Percentiles rank a stretch among this genome's conserved stretches.
Evolutionary conservation across 2,329 filamentous ascomycete species (phyloP).

Genomic region (Apiospora saccharicola): DNA sequence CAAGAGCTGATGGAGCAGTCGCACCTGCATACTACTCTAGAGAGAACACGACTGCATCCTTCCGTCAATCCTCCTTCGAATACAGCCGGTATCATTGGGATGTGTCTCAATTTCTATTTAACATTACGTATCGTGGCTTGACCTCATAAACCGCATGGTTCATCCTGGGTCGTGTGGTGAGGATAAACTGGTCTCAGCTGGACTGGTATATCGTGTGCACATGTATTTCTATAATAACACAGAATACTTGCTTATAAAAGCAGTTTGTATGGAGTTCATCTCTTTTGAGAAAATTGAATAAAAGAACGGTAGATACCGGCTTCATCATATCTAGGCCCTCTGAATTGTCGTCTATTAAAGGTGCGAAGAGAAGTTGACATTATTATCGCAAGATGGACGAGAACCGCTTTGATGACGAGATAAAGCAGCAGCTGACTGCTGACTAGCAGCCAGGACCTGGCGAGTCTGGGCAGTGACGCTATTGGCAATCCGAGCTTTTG

Average conservation of each 20-base stretch:
- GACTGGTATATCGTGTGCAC: no score
- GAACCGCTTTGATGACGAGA: neutral
- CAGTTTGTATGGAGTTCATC: no score
- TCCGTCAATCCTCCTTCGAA: neutral
- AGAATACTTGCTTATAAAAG: no score
- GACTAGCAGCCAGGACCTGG: neutral
- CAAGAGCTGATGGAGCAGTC: neutral
- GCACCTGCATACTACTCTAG: neutral
- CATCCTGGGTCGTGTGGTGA: neutral
- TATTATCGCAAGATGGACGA: neutral
- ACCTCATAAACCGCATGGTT: neutral
- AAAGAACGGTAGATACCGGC: no score
- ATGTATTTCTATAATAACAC: no score
- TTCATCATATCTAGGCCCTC: no score
- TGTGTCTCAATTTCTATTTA: neutral
- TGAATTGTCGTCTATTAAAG: no score
- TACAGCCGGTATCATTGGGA: neutral
- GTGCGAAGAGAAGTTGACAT: no score
- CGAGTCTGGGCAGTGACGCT: slow-evolving; percentile 14
- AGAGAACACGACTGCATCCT: neutral
- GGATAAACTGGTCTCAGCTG: no score
- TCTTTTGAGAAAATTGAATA: no score
- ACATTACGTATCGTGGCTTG: neutral
- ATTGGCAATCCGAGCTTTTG: slow-evolving; percentile 7
- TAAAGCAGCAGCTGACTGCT: slow-evolving; percentile 6